phyloP scores from a whole-genome alignment of 1,284 basidiomycete genomes.

The Xerocomus amazonicus region DNA sequence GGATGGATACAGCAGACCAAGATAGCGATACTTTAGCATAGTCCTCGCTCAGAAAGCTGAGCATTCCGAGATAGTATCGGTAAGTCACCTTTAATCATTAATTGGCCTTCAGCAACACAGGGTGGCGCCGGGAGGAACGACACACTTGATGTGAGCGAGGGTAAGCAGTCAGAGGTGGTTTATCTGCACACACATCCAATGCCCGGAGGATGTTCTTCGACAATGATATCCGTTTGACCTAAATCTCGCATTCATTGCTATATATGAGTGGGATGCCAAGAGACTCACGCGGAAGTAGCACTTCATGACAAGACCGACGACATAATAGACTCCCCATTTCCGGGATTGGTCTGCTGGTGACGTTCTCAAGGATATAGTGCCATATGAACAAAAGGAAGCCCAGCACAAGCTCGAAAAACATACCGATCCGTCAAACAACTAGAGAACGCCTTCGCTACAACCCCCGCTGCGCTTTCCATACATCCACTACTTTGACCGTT shows the following conservation, averaged over 20 bases:
- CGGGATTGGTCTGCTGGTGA: conserved; percentile 74
- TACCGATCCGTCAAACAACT: conserved; percentile 88
- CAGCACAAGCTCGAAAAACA: conserved; percentile 13
- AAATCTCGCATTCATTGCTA: conserved; percentile 4
- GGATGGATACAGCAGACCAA: background rate
- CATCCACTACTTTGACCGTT: conserved; percentile 62
- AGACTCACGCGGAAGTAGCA: conserved; percentile 85
- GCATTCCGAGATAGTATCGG: conserved; percentile 90
- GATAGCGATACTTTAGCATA: conserved; percentile 62
- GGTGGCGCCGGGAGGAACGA: conserved; percentile 9
- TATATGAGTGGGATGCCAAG: background rate
- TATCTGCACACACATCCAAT: conserved; percentile 79
- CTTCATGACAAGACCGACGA: conserved; percentile 90
- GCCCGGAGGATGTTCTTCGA: conserved; percentile 92
- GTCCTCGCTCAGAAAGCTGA: conserved; percentile 91
- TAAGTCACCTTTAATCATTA: conserved; percentile 67
- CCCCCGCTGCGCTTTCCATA: conserved; percentile 89
- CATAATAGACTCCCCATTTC: conserved; percentile 92
- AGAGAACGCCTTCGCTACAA: conserved; percentile 90
- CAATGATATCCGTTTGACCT: conserved; percentile 89
- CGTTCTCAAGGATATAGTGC: conserved; percentile 37
- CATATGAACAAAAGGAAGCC: conserved; percentile 1
- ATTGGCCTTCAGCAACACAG: conserved; percentile 10
- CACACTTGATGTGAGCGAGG: conserved; percentile 85
- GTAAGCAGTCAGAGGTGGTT: conserved; percentile 74